Percentiles rank a stretch among this genome's conserved stretches.
Conservation (phyloP, 2,329 filamentous ascomycete species). For the Periconia digitata region DNA sequence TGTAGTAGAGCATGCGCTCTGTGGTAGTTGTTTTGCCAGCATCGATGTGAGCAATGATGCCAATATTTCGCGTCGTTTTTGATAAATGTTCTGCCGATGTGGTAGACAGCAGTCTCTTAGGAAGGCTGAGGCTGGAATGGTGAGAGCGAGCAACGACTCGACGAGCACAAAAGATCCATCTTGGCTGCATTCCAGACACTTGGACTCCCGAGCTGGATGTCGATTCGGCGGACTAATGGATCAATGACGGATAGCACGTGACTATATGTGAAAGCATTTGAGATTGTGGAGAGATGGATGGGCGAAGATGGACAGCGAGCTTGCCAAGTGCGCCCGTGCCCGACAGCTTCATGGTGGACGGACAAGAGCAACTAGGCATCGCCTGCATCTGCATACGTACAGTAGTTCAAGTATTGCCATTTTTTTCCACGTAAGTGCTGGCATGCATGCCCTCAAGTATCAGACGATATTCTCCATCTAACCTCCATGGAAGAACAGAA, state of each 20-base stretch:
- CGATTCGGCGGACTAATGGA: not conserved
- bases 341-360: not conserved
- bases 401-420: too few species aligned
- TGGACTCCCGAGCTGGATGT: constrained; percentile 1
- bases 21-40: constrained; percentile 98
- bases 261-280: not conserved
- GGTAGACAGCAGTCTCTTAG: constrained; percentile 31
- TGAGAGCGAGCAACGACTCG: constrained; percentile 26
- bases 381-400: too few species aligned
- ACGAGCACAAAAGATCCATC: constrained; percentile 39
- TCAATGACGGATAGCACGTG: constrained; percentile 6
- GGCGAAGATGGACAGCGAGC: constrained; percentile 25
- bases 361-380: not conserved
- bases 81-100: constrained; percentile 45
- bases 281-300: constrained; percentile 3
- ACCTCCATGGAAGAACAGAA: too few species aligned
- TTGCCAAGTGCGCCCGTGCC: constrained; percentile 15
- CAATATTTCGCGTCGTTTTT: constrained; percentile 88
- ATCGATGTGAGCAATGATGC: constrained; percentile 98
- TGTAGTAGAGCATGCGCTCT: constrained; percentile 98
- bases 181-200: constrained; percentile 33
- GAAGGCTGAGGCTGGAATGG: constrained; percentile 32
- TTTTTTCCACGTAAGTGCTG: too few species aligned
- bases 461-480: too few species aligned
- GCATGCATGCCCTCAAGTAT: too few species aligned